These are phyloP conservation scores for Suillus brevipes DNA, from an alignment of 768 basidiomycete genomes.

Conservation along the genomic window DNA sequence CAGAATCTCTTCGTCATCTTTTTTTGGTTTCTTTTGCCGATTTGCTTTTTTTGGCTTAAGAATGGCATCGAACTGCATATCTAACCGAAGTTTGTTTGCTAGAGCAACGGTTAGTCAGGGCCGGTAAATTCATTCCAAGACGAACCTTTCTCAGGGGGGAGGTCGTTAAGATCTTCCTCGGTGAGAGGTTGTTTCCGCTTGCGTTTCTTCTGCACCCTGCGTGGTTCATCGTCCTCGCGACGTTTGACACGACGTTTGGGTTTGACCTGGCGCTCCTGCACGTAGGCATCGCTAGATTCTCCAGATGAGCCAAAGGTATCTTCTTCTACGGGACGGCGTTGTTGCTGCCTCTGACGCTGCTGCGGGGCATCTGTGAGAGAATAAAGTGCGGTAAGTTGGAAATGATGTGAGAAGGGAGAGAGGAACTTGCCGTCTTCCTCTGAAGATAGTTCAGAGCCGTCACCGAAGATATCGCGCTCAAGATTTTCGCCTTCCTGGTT, in stretches of 20 bases:
- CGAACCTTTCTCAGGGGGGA: constrained; percentile 78
- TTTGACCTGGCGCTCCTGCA: constrained; percentile 32
- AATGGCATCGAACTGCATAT: constrained; percentile 85
- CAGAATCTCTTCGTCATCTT: constrained; percentile 77
- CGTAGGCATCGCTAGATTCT: constrained; percentile 57
- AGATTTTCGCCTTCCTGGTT: constrained; percentile 37
- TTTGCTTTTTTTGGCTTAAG: constrained; percentile 75
- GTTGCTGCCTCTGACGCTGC: constrained; percentile 39
- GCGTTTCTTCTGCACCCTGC: constrained; percentile 49
- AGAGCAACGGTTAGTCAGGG: constrained; percentile 12
- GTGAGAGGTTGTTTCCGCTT: constrained; percentile 57
- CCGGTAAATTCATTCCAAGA: constrained; percentile 6
- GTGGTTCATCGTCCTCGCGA: constrained; percentile 46
- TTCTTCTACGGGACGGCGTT: constrained; percentile 32
- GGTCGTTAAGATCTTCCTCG: constrained; percentile 65
- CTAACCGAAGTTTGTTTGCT: constrained; percentile 78
- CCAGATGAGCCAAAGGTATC: constrained; percentile 38
- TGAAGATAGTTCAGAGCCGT: constrained; percentile 81
- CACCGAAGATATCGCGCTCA: constrained; percentile 78
- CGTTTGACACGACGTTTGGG: constrained; percentile 27
- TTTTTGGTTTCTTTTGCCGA: constrained; percentile 67
- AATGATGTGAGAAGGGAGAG: not conserved
- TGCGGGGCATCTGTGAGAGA: constrained; percentile 41
- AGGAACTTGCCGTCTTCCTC: constrained; percentile 54
- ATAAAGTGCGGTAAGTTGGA: constrained; percentile 7